A percentile compares a stretch with the other conserved stretches of the same genome.
These are phyloP conservation scores for Pythium grandisporangium DNA, from an alignment of 352 stramenopile species.

Conservation along the genomic window DNA sequence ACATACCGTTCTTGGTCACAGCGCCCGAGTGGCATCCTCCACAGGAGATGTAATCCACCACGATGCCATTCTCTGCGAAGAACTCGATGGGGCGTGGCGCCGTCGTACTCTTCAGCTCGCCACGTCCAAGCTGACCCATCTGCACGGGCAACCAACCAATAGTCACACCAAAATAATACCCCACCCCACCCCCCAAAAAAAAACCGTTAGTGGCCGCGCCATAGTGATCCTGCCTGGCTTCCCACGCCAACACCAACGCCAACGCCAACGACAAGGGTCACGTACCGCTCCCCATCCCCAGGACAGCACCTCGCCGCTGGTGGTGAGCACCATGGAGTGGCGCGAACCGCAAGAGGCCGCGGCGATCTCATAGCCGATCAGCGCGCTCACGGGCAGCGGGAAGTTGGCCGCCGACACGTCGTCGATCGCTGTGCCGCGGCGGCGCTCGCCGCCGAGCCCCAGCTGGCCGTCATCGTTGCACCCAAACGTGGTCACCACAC, in stretches of 20 bases:
- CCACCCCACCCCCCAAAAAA: no score
- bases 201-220: no score
- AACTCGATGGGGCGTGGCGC: conserved; percentile 48
- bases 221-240: no score
- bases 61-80: conserved; percentile 34
- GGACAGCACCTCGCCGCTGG: conserved; percentile 46
- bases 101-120: conserved; percentile 65
- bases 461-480: conserved; percentile 80
- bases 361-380: conserved; percentile 41
- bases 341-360: conserved; percentile 74
- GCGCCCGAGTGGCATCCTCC: conserved; percentile 76
- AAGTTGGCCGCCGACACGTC: conserved; percentile 72
- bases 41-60: conserved; percentile 71
- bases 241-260: no score
- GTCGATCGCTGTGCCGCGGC: conserved; percentile 46
- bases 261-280: conserved; percentile 7
- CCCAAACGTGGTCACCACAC: conserved; percentile 48
- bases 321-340: conserved; percentile 73
- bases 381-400: conserved; percentile 38
- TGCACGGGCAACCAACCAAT: conserved; percentile 10
- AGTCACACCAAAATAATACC: not conserved
- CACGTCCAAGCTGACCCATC: conserved; percentile 76
- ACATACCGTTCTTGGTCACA: conserved; percentile 51
- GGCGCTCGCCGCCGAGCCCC: conserved; percentile 54
- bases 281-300: conserved; percentile 75